A percentile compares a stretch with the other conserved stretches of the same genome.
These are phyloP conservation scores for Tetragonia tetragonoides DNA, from an alignment of 148 eudicot genomes.

Conservation along the genomic window DNA sequence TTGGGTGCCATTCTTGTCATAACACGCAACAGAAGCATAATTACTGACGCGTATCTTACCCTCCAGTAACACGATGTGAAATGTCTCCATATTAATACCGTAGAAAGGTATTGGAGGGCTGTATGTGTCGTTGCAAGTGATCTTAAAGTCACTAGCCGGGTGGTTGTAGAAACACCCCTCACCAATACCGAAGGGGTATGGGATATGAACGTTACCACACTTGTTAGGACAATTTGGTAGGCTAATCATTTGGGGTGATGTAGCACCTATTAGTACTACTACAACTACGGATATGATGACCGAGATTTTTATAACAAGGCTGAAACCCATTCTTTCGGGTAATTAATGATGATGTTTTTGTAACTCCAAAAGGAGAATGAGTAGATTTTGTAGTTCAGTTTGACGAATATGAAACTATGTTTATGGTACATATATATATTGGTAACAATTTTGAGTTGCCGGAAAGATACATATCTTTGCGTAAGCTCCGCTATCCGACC, in stretches of 20 bases:
- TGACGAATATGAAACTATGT: no score
- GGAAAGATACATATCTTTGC: no score
- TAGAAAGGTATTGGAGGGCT: background rate
- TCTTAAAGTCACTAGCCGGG: background rate
- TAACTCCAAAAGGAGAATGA: no score
- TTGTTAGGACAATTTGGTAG: background rate
- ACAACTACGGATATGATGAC: background rate
- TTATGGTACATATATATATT: no score
- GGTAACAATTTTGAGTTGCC: no score
- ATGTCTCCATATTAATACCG: background rate
- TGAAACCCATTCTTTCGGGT: no score
- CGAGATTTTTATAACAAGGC: background rate
- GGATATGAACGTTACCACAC: constrained; percentile 12
- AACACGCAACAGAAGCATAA: background rate
- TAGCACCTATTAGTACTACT: background rate
- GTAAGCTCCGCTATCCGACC: no score
- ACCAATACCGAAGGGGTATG: constrained; percentile 3
- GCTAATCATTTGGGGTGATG: background rate
- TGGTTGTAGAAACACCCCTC: constrained; percentile 16
- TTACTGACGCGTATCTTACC: background rate
- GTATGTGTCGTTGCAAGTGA: background rate
- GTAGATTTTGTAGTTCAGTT: no score
- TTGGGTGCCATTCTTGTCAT: background rate
- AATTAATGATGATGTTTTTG: no score
- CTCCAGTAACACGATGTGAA: background rate